These are phyloP conservation scores for Neofusicoccum sp. DNA, from an alignment of 2,329 filamentous ascomycete species.

Conservation along the genomic window DNA sequence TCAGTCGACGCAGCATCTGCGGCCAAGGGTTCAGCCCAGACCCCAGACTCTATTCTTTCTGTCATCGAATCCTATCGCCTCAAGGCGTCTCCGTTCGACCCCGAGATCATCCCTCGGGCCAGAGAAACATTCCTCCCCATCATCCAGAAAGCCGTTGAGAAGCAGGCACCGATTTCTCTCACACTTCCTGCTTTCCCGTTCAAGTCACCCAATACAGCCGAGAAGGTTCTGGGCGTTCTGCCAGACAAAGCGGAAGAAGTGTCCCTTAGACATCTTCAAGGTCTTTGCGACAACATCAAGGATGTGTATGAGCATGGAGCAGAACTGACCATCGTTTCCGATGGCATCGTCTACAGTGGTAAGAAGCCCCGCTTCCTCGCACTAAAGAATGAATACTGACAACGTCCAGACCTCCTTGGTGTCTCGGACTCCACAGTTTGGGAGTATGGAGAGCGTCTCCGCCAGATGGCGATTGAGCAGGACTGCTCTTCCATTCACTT, in stretches of 20 bases:
- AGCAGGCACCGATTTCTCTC: conserved; percentile 27
- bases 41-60: conserved; percentile 8
- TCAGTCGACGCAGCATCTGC: conserved; percentile 10
- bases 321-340: conserved; percentile 43
- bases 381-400: not conserved
- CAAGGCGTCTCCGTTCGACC: conserved; percentile 15
- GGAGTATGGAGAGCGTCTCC: conserved; percentile 40
- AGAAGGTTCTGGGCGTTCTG: conserved; percentile 54
- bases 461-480: conserved; percentile 35
- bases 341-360: conserved; percentile 45
- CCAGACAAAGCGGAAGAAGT: conserved; percentile 46
- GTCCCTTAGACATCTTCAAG: conserved; percentile 41
- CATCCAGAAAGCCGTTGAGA: conserved; percentile 25
- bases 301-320: conserved; percentile 42
- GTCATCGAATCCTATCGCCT: conserved; percentile 17
- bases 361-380: not conserved
- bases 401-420: conserved; percentile 36
- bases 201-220: conserved; percentile 56
- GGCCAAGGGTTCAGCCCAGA: not conserved
- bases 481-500: conserved; percentile 36
- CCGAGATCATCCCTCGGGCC: conserved; percentile 9
- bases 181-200: conserved; percentile 60
- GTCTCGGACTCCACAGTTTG: conserved; percentile 44
- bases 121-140: conserved; percentile 16
- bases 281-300: conserved; percentile 40